phyloP scores from a whole-genome alignment of 2,329 filamentous ascomycete genomes.

The Metarhizium guizhouense region DNA sequence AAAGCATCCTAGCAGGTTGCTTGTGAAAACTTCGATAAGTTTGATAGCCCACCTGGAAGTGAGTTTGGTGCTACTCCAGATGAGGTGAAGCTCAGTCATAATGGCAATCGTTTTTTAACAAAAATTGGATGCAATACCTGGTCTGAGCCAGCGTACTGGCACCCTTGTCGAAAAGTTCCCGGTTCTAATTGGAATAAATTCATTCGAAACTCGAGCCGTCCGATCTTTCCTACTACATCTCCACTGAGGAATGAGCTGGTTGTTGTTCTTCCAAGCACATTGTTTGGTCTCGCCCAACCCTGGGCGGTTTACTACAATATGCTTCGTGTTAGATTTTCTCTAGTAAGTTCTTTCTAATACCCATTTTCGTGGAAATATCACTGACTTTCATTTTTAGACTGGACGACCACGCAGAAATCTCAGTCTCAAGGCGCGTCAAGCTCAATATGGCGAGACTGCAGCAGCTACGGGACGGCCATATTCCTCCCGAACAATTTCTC shows the following conservation, averaged over 20 bases:
- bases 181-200: slow-evolving; percentile 17
- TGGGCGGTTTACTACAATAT: slow-evolving; percentile 4
- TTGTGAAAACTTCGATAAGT: slow-evolving; percentile 3
- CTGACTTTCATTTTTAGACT: background rate
- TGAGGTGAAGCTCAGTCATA: slow-evolving; percentile 11
- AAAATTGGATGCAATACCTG: slow-evolving; percentile 7
- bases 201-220: slow-evolving; percentile 11
- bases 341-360: background rate
- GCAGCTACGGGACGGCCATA: background rate
- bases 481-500: background rate
- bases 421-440: background rate
- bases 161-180: slow-evolving; percentile 12
- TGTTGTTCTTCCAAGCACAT: slow-evolving; percentile 3
- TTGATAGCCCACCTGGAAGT: slow-evolving; percentile 4
- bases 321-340: slow-evolving; percentile 5
- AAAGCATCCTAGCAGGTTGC: slow-evolving; percentile 10
- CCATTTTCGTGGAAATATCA: background rate
- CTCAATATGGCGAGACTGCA: background rate
- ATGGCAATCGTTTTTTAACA: slow-evolving; percentile 11
- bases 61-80: slow-evolving; percentile 14
- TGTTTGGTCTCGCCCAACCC: background rate
- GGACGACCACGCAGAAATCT: background rate
- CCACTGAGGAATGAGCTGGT: background rate
- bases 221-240: slow-evolving; percentile 3
- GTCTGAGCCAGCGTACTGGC: slow-evolving; percentile 10